Conservation (phyloP, 371 early-diverging fungal genomes). For the Zopfochytrium polystomum region DNA sequence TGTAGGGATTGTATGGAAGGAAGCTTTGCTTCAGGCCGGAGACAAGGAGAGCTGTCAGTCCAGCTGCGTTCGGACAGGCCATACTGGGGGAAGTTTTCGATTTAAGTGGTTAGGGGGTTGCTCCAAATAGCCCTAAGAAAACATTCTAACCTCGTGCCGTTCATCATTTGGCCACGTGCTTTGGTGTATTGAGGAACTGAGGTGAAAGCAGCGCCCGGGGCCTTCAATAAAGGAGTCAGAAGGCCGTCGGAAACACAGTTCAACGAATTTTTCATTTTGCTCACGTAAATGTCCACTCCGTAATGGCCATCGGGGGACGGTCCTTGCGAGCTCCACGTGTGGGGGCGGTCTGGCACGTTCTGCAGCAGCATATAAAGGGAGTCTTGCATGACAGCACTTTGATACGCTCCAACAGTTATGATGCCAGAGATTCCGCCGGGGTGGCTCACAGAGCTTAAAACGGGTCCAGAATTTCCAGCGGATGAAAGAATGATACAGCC, state of each 20-base stretch:
- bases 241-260: too few relatives aligned
- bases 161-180: too few relatives aligned
- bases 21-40: conserved; percentile 73
- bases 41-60: conserved; percentile 64
- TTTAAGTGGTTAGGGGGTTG: conserved; percentile 78
- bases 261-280: too few relatives aligned
- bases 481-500: conserved; percentile 84
- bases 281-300: conserved; percentile 63
- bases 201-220: conserved; percentile 92
- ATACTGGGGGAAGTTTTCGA: conserved; percentile 71
- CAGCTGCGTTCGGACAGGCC: conserved; percentile 71
- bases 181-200: conserved; percentile 7
- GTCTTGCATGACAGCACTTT: conserved; percentile 78
- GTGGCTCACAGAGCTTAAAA: conserved; percentile 77
- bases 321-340: conserved; percentile 89
- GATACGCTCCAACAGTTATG: conserved; percentile 90
- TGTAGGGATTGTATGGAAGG: conserved; percentile 72
- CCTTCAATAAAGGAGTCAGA: too few relatives aligned
- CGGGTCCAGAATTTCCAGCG: conserved; percentile 93
- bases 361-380: conserved; percentile 84
- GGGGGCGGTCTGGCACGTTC: conserved; percentile 69
- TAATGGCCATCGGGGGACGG: conserved; percentile 83
- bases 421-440: conserved; percentile 82
- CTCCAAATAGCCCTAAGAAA: neutral
- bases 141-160: too few relatives aligned